These are phyloP conservation scores for Serendipita sp. DNA, from an alignment of 768 basidiomycete genomes.

Conservation along the genomic window DNA sequence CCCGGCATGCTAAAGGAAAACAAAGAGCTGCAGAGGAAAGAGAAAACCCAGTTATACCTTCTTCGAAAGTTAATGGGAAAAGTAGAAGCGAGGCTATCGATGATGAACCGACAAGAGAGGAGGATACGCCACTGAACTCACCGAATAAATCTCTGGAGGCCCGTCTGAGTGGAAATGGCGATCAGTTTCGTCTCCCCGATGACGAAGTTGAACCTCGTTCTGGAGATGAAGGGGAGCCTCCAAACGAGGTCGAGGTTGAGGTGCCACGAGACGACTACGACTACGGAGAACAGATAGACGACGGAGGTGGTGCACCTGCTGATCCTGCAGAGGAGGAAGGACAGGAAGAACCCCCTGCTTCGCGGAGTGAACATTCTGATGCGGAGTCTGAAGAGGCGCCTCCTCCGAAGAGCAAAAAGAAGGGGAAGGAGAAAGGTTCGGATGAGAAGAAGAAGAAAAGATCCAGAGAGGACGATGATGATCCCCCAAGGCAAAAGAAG, in stretches of 20 bases:
- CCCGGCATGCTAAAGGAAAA: not conserved
- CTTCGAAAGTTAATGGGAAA: not conserved
- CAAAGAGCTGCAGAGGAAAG: not conserved
- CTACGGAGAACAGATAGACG: not conserved
- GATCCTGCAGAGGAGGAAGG: not conserved
- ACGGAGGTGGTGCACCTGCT: not conserved
- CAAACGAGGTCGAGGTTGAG: not conserved
- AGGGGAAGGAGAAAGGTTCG: constrained; percentile 10
- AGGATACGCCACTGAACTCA: not conserved
- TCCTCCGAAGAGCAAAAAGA: constrained; percentile 3
- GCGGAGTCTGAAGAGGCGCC: not conserved
- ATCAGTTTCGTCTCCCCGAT: not conserved
- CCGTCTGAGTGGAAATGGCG: not conserved
- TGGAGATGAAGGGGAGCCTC: not conserved
- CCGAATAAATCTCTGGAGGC: not conserved
- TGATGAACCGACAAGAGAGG: not conserved
- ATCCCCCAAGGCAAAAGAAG: constrained; percentile 24
- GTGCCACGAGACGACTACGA: not conserved
- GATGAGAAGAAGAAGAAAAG: constrained; percentile 15
- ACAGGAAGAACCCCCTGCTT: not conserved
- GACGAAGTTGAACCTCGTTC: not conserved
- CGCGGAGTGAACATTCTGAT: not conserved
- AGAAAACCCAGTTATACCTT: not conserved
- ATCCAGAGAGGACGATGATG: constrained; percentile 17
- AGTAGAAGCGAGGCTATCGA: not conserved